Evolutionary conservation across 1,284 basidiomycete genomes (phyloP), one percentile per base, ranked within the genome.

Genomic region (Boletus calvinii): DNA sequence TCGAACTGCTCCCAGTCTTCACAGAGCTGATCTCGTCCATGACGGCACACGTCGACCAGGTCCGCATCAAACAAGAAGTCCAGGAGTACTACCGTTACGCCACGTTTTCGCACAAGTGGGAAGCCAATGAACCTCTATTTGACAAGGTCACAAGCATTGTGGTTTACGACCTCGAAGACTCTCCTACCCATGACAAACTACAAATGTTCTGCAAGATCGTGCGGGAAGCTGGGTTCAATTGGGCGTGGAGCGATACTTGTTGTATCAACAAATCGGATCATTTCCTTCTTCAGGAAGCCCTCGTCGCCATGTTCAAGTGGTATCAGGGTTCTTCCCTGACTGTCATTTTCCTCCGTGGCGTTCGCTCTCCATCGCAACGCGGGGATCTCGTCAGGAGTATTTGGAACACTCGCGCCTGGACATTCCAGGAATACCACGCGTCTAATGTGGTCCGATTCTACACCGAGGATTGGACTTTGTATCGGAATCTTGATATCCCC

Each of bases 381-480:
- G 55, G 55, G 9, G 53, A 18, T 37, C 54, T 55, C 5, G 6
- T 24, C 20, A 10, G 6, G 12, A 54, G 44, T 5, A 15, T 29
- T 30, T 47, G 52, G 52, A 53, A 53, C 13, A 47, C 32, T 17
- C 41, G 59, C 2, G 59, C 40, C 0, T 58, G 56, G 59, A 58
- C 53, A 11, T 51, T 53, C 4, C 59, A 55, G 41, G 59, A 52
- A 26, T 44, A 58, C 12, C 24, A 55, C n/a, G 53, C 59, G 9
- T 36, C 52, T 8, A 42, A 39, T 15, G 35, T 34, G 1, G 36
- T 54, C 13, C 38, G 37, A 30, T 50, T 50, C 22, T 50, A 50
- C 10, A 50, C 46, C 2, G 47, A 50, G 3, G 48, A 50, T 9
- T 50, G 51, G 51, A 37, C 22, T 3, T 32, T 32, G 2, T 53